Percentiles rank a stretch among this genome's conserved stretches.
These are phyloP conservation scores for Citrus inodora DNA, from an alignment of 345 rosid species.

Conservation along the genomic window DNA sequence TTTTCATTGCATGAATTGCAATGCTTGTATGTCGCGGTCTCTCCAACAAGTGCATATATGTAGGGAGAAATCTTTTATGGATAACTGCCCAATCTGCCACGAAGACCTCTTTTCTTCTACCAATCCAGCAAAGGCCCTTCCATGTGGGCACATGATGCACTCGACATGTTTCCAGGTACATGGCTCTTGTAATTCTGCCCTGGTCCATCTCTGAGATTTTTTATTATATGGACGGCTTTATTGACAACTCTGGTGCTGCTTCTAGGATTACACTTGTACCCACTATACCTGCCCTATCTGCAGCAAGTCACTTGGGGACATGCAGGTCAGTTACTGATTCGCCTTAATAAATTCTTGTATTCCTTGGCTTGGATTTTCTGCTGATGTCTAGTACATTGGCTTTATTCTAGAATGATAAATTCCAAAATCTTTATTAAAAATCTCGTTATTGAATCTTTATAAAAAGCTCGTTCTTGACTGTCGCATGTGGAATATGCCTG, in stretches of 20 bases:
- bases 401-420: not conserved
- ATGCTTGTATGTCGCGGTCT: conserved; percentile 70
- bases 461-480: not conserved
- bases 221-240: not conserved
- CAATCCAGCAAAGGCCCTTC: conserved; percentile 67
- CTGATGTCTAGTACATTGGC: not conserved
- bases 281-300: conserved; percentile 86
- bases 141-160: conserved; percentile 91
- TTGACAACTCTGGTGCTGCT: conserved; percentile 27
- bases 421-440: not conserved
- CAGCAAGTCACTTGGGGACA: conserved; percentile 89
- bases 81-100: conserved; percentile 80
- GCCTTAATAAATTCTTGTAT: not conserved
- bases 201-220: not conserved
- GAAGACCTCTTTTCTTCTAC: conserved; percentile 72
- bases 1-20: conserved; percentile 91
- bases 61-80: conserved; percentile 69
- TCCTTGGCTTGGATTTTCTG: not conserved
- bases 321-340: conserved; percentile 58
- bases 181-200: conserved; percentile 1
- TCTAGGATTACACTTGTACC: conserved; percentile 67
- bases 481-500: not conserved
- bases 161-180: conserved; percentile 76
- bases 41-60: conserved; percentile 50
- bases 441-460: not conserved